A percentile compares a stretch with the other conserved stretches of the same genome.
Evolutionary conservation across 2,329 filamentous ascomycete species (phyloP).

Genomic region (Cercospora sp.): DNA sequence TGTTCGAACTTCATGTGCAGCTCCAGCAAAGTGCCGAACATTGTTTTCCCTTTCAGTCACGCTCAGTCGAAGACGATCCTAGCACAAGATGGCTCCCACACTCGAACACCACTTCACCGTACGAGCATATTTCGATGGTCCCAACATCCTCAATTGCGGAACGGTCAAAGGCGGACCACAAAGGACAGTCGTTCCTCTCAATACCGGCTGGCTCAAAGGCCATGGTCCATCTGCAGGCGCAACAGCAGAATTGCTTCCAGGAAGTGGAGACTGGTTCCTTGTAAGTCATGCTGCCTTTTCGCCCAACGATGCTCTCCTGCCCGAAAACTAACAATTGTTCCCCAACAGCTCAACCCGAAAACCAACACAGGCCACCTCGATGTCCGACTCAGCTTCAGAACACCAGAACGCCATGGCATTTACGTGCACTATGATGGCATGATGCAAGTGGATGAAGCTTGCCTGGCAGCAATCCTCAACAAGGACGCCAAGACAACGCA

Average conservation of each 20-base stretch:
- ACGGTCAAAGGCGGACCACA: constrained; percentile 10
- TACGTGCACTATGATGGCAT: constrained; percentile 13
- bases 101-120: constrained; percentile 14
- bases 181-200: constrained; percentile 7
- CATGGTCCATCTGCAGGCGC: neutral
- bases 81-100: constrained; percentile 3
- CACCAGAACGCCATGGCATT: neutral
- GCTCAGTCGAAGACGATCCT: neutral
- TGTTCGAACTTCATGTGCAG: neutral
- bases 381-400: constrained; percentile 13
- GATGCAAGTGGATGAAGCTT: constrained; percentile 11
- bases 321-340: neutral
- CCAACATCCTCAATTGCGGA: constrained; percentile 10
- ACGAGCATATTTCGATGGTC: constrained; percentile 12
- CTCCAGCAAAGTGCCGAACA: neutral
- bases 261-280: constrained; percentile 11
- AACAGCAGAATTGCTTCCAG: constrained; percentile 11
- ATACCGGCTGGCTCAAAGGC: constrained; percentile 2
- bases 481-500: constrained; percentile 12
- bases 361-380: constrained; percentile 11
- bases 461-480: neutral
- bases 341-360: constrained; percentile 4
- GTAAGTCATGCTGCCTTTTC: neutral
- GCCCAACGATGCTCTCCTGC: too few species aligned
- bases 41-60: neutral